These are phyloP conservation scores for Salix dunnii DNA, from an alignment of 345 rosid species.

Conservation along the genomic window DNA sequence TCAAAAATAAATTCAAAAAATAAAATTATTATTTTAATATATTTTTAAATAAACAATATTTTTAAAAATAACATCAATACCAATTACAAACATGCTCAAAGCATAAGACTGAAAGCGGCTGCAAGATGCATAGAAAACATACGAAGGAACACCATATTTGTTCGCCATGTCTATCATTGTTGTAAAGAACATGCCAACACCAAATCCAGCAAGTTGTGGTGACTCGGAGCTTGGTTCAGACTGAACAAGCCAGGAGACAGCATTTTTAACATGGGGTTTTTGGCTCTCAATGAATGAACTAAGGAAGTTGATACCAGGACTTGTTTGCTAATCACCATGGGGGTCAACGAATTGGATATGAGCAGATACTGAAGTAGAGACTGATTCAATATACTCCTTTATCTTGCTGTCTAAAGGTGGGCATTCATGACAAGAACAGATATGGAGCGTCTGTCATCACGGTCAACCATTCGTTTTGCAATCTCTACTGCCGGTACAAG, in stretches of 20 bases:
- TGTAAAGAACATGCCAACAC: not conserved
- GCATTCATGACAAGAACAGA: not conserved
- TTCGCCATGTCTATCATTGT: not conserved
- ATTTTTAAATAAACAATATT: too few species aligned
- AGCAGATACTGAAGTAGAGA: not conserved
- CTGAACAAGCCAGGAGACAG: not conserved
- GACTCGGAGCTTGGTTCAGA: not conserved
- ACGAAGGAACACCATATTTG: not conserved
- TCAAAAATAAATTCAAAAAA: too few species aligned
- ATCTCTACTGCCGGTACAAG: not conserved
- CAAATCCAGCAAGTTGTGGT: not conserved
- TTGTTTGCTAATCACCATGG: not conserved
- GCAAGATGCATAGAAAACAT: not conserved
- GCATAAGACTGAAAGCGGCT: not conserved
- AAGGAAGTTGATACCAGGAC: not conserved
- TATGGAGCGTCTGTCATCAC: not conserved
- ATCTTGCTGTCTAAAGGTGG: not conserved
- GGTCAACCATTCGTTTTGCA: not conserved
- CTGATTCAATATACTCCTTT: not conserved
- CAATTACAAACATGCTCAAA: not conserved
- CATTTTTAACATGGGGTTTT: not conserved
- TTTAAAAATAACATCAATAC: too few species aligned
- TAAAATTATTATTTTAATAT: too few species aligned
- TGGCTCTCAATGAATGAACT: not conserved
- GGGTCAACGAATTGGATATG: not conserved